phyloP scores from a whole-genome alignment of 2,329 filamentous ascomycete species.

The Cladosporium sp. region DNA sequence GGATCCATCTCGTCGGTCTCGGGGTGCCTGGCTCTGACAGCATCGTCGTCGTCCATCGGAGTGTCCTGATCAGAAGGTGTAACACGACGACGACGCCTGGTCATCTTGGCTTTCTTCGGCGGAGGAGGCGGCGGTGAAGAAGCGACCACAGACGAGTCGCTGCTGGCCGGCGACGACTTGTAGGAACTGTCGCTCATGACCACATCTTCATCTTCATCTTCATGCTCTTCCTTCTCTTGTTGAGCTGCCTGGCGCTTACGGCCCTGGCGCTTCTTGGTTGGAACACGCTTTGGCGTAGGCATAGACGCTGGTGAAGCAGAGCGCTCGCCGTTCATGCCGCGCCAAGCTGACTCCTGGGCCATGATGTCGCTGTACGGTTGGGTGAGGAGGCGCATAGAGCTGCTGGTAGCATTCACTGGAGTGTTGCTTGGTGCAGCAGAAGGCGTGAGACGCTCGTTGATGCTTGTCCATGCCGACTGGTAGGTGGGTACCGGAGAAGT shows the following conservation, averaged over 20 bases:
- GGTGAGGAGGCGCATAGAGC: background rate
- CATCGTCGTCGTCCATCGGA: background rate
- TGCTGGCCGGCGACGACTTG: background rate
- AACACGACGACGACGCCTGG: background rate
- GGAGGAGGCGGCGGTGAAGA: background rate
- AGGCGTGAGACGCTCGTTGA: constrained; percentile 19
- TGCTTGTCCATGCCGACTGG: constrained; percentile 22
- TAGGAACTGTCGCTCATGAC: background rate
- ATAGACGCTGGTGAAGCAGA: background rate
- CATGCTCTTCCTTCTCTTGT: background rate
- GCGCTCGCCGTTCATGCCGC: background rate
- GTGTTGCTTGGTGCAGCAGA: constrained; percentile 2
- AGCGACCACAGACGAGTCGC: background rate
- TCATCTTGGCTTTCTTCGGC: background rate
- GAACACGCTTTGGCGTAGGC: background rate
- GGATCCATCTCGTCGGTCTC: background rate
- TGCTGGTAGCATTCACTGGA: constrained; percentile 2
- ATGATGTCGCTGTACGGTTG: background rate
- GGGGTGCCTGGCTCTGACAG: background rate
- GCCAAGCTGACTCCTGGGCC: constrained; percentile 1
- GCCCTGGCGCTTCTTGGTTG: background rate
- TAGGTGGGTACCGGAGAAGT: constrained; percentile 13
- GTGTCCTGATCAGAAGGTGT: background rate
- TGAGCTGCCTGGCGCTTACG: too few relatives aligned
- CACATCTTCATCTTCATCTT: background rate